phyloP scores from a whole-genome alignment of 2,329 filamentous ascomycete species.

The Aspergillus sp. region DNA sequence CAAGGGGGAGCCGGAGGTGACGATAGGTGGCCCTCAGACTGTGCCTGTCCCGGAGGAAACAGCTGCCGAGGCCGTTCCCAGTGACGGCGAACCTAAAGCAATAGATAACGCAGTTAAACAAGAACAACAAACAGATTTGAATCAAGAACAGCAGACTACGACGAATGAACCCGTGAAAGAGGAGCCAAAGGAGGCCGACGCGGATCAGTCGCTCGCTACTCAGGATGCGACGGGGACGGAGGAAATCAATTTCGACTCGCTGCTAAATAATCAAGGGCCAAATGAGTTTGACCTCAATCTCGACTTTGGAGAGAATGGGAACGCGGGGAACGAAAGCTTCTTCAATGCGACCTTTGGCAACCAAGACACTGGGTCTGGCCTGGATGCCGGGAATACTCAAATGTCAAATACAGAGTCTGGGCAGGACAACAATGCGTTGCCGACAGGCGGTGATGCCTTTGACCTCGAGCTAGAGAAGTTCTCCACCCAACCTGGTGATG shows the following conservation, averaged over 20 bases:
- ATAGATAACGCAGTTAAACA: conserved; percentile 11
- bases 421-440: conserved; percentile 33
- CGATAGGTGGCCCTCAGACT: conserved; percentile 13
- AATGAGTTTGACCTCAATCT: conserved; percentile 42
- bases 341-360: conserved; percentile 32
- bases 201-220: conserved; percentile 12
- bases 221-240: conserved; percentile 27
- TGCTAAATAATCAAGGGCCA: conserved; percentile 34
- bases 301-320: conserved; percentile 40
- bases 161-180: conserved; percentile 24
- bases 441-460: conserved; percentile 35
- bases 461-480: conserved; percentile 38
- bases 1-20: conserved; percentile 28
- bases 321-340: conserved; percentile 37
- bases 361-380: conserved; percentile 18
- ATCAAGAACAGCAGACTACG: conserved; percentile 12
- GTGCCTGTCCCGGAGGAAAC: conserved; percentile 21
- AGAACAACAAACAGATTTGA: conserved; percentile 15
- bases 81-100: conserved; percentile 17
- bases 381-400: conserved; percentile 17
- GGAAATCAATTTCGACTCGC: conserved; percentile 44
- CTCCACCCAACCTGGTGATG: conserved; percentile 18
- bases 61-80: conserved; percentile 19
- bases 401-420: conserved; percentile 26
- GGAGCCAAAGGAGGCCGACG: conserved; percentile 17